Evolutionary conservation across 352 stramenopile genomes (phyloP), one percentile per base, ranked within the genome.

Genomic region (Phytophthora idaei): DNA sequence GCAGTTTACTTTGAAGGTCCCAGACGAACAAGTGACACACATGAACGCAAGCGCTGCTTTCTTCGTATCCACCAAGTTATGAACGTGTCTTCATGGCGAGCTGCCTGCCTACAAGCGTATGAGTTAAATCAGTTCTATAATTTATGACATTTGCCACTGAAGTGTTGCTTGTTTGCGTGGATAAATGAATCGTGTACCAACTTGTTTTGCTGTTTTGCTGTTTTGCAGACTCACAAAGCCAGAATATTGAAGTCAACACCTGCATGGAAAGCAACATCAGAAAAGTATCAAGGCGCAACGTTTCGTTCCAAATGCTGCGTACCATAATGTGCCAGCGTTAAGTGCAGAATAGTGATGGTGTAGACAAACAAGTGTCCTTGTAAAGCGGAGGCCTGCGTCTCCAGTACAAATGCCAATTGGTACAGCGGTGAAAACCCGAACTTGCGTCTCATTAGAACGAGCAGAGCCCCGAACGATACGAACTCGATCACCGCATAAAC

Each of bases 341-440:
- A 56, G 15, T 60, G 58, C 17, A 77, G 41, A n/a, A 67, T 73
- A 11, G 55, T 29, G 10, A 64, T 64, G 6, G 57, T 56, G 36
- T 46, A 64, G 5, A 64, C 37, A 15, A 64, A 64, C 7, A 80
- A 21, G 1, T 54, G 48, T 1, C 59, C 44, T 32, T 80, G 73
- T 2, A 77, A 12, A 5, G 62, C 50, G n/a, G 39, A 29, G 2
- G 29, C 11, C 4, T 80, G 65, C 0, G 41, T 72, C 48, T 83
- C 72, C 3, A 83, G 48, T 34, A 80, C 69, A 32, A 83, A 81
- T 1, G 64, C 72, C 11, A 83, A 52, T 21, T 69, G 55, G 45
- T 73, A 68, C 27, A 74, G 15, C 4, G 61, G 57, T 2, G 60
- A 65, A 27, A 67, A 71, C 5, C 51, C 57, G 15, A 81, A 74